Base-by-base conservation (phyloP, 208 protist genomes). In the Paratrypanosoma confusum region DNA sequence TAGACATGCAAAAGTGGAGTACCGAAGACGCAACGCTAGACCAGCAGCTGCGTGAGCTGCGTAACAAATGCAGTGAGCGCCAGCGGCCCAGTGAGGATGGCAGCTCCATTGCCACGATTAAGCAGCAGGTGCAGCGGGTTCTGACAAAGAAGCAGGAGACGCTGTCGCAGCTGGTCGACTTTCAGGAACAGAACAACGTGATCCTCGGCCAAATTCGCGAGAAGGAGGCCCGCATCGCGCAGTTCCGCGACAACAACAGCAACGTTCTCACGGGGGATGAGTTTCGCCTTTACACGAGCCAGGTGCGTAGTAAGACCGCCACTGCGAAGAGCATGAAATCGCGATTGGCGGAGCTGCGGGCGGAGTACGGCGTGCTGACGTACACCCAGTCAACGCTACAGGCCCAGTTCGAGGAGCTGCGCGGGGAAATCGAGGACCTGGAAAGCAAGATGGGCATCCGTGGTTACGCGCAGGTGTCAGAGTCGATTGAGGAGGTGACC, bases 221-320 rank as follows among this genome's bases (percentile, higher is more conserved):
- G n/a, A 60, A 60, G 8, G 72, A 94, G 61, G 63, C 58, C 21
- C 64, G 65, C 40, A 84, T 94, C 29, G 56, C 52, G 27, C 72
- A 88, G 45, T 63, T 94, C 32, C 76, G 79, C 35, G 55, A 65
- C 4, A 78, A 73, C 6, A 88, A 64, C 11, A 17, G 8, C n/a
- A 83, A 87, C 37, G 88, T 94, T 66, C 42, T 87, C 39, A 78
- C 80, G 41, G 80, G 77, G 27, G 81, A 94, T 26, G 81, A 87
- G 28, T 91, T 94, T 39, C 63, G 65, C 20, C 65, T 73, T 23
- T 91, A 90, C 59, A 73, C 78, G 5, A 79, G 85, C 35, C 49
- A 85, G 49, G 70, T 94, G 11, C 73, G 81, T 5, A 68, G 65
- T 18, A 94, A 94, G 57, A 85, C 78, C 57, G 71, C 79, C 10